These are phyloP conservation scores for Paracorniculantispora psalliotae DNA, from an alignment of 2,329 filamentous ascomycete species.

Conservation along the genomic window DNA sequence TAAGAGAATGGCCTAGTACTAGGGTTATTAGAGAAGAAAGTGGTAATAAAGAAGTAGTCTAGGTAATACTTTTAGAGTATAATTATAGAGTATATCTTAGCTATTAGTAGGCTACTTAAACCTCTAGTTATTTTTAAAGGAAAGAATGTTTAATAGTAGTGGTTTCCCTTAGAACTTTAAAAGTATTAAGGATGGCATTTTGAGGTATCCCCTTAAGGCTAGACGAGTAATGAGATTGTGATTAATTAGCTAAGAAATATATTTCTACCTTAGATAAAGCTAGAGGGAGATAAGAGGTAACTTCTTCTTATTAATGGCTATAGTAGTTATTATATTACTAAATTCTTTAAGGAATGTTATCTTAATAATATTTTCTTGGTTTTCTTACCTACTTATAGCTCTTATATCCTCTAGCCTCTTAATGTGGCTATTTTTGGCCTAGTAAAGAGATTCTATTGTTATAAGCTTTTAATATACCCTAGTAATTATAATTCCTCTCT, in stretches of 20 bases:
- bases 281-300: not conserved
- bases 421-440: not conserved
- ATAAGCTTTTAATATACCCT: not conserved
- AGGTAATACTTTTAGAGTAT: not conserved
- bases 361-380: not conserved
- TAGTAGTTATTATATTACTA: conserved; percentile 3
- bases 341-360: conserved; percentile 6
- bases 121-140: conserved; percentile 4
- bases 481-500: not conserved
- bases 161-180: not conserved
- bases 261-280: not conserved
- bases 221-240: not conserved
- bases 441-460: not conserved
- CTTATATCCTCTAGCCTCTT: conserved; percentile 4
- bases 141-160: conserved; percentile 8
- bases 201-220: not conserved
- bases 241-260: not conserved
- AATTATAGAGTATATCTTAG: conserved; percentile 7
- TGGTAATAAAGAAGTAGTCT: not conserved
- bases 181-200: not conserved
- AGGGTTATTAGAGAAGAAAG: not conserved
- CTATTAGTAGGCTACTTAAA: not conserved
- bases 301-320: conserved; percentile 2
- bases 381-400: not conserved
- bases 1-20: not conserved